Evolutionary conservation across 305 asterid genomes (phyloP).

Genomic region (Petunia hybrid): DNA sequence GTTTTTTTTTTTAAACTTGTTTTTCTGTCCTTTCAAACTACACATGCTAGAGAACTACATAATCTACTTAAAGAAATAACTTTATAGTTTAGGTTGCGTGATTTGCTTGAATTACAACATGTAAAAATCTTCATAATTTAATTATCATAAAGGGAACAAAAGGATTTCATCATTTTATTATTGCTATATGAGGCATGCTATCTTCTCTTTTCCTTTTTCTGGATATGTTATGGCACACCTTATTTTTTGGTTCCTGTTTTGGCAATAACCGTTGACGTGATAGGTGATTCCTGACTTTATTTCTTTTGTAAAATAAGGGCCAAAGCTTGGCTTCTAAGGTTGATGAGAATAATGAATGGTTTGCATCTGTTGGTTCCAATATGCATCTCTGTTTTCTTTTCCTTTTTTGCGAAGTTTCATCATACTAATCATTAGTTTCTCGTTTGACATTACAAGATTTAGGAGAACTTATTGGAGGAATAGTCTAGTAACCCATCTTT

Average conservation of each 20-base stretch:
- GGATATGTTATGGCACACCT: not conserved
- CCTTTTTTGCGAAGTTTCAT: not conserved
- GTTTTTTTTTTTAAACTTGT: not conserved
- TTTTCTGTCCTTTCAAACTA: not conserved
- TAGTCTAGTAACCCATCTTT: not conserved
- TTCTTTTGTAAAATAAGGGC: not conserved
- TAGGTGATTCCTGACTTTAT: not conserved
- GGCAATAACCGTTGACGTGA: not conserved
- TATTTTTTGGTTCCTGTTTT: not conserved
- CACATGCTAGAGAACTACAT: not conserved
- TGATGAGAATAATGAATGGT: not conserved
- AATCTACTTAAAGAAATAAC: not conserved
- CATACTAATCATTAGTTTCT: constrained; percentile 5
- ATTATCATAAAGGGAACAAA: not conserved
- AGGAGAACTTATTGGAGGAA: not conserved
- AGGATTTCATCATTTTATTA: not conserved
- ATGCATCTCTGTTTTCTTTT: not conserved
- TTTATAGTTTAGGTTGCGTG: not conserved
- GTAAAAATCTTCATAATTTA: not conserved
- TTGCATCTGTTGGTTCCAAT: not conserved
- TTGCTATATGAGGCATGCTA: constrained; percentile 1
- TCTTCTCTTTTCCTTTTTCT: not conserved
- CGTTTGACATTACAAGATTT: not conserved
- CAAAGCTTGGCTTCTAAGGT: not conserved
- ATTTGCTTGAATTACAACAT: not conserved